Percentiles rank a stretch among this genome's conserved stretches.
These are phyloP conservation scores for Aphanomyces cochlioides DNA, from an alignment of 352 stramenopile species.

Conservation along the genomic window DNA sequence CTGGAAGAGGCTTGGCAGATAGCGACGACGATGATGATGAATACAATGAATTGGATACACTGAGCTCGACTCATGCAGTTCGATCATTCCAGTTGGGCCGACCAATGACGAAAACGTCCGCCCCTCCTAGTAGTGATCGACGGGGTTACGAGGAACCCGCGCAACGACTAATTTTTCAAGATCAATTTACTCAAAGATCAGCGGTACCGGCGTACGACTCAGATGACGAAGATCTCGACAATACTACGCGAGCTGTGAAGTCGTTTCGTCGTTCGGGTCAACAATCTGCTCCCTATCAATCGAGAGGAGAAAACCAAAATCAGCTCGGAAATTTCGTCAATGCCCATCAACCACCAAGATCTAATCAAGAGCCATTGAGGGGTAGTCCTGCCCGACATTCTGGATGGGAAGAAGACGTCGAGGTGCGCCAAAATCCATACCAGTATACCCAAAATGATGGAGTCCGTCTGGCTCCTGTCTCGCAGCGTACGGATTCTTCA, in stretches of 20 bases:
- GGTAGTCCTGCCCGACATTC: neutral
- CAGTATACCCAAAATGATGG: neutral
- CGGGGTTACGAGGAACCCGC: neutral
- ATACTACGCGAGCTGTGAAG: constrained; percentile 13
- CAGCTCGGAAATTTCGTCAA: neutral
- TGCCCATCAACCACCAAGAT: neutral
- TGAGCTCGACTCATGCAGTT: too few species aligned
- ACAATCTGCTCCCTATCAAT: neutral
- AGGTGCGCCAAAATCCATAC: neutral
- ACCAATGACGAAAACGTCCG: too few species aligned
- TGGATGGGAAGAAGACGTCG: neutral
- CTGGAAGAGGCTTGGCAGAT: too few species aligned
- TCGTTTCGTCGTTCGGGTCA: neutral
- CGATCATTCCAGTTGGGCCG: too few species aligned
- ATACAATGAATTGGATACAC: too few species aligned
- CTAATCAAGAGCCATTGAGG: neutral
- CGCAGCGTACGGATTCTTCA: neutral
- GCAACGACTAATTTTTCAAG: neutral
- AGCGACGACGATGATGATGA: too few species aligned
- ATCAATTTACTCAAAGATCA: neutral
- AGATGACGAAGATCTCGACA: neutral
- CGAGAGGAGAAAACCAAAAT: too few species aligned
- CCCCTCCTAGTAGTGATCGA: neutral
- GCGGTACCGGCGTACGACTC: neutral
- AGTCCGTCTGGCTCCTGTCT: neutral